Conservation (phyloP, 257 asterid genomes). For the Capsicum pubescens region DNA sequence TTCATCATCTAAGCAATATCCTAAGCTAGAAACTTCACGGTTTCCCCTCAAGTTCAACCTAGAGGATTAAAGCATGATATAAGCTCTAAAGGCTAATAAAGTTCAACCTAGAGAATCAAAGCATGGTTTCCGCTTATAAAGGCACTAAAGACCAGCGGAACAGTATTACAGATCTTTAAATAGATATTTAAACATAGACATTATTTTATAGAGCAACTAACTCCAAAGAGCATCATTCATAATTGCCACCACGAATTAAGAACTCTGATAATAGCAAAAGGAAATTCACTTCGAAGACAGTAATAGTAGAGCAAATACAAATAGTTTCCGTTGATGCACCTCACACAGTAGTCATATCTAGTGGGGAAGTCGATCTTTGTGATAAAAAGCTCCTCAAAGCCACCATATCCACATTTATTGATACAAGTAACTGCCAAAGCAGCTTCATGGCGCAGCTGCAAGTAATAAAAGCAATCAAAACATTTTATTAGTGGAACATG, state of each 20-base stretch:
- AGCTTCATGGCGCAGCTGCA: slow-evolving; percentile 83
- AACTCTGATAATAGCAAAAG: slow-evolving; percentile 6
- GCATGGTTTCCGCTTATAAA: neutral
- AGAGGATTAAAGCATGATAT: slow-evolving; percentile 27
- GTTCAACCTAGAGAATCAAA: slow-evolving; percentile 63
- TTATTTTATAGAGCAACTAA: neutral
- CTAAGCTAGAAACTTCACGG: slow-evolving; percentile 55
- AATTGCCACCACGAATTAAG: neutral
- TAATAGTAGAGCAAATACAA: slow-evolving; percentile 5
- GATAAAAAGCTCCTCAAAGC: slow-evolving; percentile 87
- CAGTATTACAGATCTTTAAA: neutral
- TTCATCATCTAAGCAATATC: slow-evolving; percentile 91
- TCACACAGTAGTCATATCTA: slow-evolving; percentile 80
- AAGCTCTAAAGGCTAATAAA: slow-evolving; percentile 25
- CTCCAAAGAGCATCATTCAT: neutral
- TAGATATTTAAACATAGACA: neutral
- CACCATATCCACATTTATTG: slow-evolving; percentile 72
- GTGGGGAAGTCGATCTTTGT: slow-evolving; percentile 75
- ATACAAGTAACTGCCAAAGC: slow-evolving; percentile 72
- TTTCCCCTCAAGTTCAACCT: slow-evolving; percentile 83
- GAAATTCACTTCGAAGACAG: neutral
- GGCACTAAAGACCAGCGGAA: too few relatives aligned
- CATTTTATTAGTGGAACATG: slow-evolving; percentile 5
- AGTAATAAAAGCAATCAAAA: slow-evolving; percentile 14
- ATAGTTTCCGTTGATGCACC: slow-evolving; percentile 48